A percentile compares a stretch with the other conserved stretches of the same genome.
Evolutionary conservation across 495 filamentous ascomycete genomes (phyloP).

Genomic region (Friedmanniomyces simplex): DNA sequence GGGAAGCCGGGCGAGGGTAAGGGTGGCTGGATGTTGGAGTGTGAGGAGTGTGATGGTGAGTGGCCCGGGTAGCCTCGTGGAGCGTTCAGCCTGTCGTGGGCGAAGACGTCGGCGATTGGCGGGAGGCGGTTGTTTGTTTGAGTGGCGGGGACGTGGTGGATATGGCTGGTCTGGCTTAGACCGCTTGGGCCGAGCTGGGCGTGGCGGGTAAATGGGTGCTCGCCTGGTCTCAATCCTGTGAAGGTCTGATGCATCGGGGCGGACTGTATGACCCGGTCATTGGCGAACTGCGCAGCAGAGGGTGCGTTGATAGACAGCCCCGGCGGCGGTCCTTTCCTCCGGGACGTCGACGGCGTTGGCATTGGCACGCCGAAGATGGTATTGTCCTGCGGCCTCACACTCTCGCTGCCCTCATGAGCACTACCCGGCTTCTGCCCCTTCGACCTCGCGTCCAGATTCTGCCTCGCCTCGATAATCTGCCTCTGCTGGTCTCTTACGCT

Average conservation of each 20-base stretch:
- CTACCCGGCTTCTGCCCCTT: conserved; percentile 65
- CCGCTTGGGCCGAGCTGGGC: conserved; percentile 77
- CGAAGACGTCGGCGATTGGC: conserved; percentile 90
- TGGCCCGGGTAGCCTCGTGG: conserved; percentile 33
- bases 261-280: conserved; percentile 93
- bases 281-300: conserved; percentile 87
- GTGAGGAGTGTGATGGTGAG: conserved; percentile 58
- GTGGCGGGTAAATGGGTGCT: conserved; percentile 54
- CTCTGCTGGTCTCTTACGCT: conserved; percentile 89
- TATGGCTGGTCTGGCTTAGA: conserved; percentile 76
- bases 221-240: conserved; percentile 68
- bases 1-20: conserved; percentile 69
- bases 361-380: conserved; percentile 38
- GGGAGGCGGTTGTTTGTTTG: conserved; percentile 90
- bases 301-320: conserved; percentile 93
- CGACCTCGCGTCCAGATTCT: conserved; percentile 34
- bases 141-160: conserved; percentile 79
- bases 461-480: conserved; percentile 87
- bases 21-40: conserved; percentile 37
- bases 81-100: conserved; percentile 64
- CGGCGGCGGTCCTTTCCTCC: conserved; percentile 69
- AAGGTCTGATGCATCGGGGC: conserved; percentile 94
- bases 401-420: conserved; percentile 46
- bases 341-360: conserved; percentile 54
- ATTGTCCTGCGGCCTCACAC: conserved; percentile 40